Evolutionary conservation across 1,139 yeast species (phyloP).

Genomic region (Magnusiomyces ingens): DNA sequence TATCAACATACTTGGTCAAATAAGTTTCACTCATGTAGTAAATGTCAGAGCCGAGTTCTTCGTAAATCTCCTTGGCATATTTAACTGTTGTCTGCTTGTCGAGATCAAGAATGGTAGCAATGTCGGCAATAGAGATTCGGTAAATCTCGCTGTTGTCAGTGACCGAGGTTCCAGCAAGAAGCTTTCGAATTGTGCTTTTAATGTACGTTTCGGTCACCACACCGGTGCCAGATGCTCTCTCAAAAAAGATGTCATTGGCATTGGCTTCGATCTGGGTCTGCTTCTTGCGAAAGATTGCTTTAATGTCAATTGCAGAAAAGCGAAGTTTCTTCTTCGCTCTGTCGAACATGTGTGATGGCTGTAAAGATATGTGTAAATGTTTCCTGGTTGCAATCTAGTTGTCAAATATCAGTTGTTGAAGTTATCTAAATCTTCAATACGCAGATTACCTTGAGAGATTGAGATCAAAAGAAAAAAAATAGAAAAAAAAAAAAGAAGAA

Average conservation of each 20-base stretch:
- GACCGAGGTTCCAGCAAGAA: background rate
- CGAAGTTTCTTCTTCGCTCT: background rate
- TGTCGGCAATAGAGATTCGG: background rate
- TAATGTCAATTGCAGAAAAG: background rate
- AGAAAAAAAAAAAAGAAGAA: background rate
- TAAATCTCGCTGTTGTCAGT: background rate
- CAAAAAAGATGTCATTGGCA: background rate
- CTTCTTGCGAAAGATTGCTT: background rate
- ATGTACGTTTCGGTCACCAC: background rate
- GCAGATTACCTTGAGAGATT: background rate
- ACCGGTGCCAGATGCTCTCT: background rate
- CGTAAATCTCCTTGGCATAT: background rate
- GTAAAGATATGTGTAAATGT: background rate
- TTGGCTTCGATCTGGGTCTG: background rate
- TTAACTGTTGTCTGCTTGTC: background rate
- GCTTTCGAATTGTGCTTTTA: background rate
- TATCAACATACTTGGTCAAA: background rate
- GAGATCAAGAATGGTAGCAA: background rate
- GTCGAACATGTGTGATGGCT: background rate
- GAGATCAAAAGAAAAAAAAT: background rate
- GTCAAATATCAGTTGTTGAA: background rate
- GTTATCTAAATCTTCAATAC: background rate
- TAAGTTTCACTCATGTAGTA: background rate
- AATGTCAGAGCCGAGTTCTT: background rate
- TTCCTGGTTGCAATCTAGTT: background rate